Evolutionary conservation across 2,329 filamentous ascomycete genomes (phyloP).

Genomic region (Aspergillus eucalypticola): DNA sequence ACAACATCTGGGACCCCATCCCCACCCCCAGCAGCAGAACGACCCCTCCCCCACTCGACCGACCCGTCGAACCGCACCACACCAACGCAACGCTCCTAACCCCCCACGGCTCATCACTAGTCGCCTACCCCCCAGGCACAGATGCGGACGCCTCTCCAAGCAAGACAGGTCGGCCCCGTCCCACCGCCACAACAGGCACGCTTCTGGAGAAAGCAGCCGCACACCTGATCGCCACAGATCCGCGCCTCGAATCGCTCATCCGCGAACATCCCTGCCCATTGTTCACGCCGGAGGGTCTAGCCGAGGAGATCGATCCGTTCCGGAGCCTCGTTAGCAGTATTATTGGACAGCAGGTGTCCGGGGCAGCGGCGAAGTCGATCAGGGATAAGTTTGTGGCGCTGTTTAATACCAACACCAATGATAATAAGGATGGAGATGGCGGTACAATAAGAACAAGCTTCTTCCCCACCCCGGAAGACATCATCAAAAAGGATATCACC

Average conservation of each 20-base stretch:
- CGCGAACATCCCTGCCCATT: constrained; percentile 73
- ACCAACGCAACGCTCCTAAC: constrained; percentile 53
- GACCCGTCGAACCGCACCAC: constrained; percentile 49
- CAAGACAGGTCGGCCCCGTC: constrained; percentile 41
- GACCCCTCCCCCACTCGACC: constrained; percentile 45
- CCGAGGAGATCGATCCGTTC: constrained; percentile 86
- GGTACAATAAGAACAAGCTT: constrained; percentile 3
- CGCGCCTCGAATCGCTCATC: constrained; percentile 70
- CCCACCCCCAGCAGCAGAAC: constrained; percentile 40
- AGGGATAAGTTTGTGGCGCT: constrained; percentile 78
- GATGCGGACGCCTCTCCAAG: constrained; percentile 41
- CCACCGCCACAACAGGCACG: constrained; percentile 65
- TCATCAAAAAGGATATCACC: constrained; percentile 64
- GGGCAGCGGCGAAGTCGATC: constrained; percentile 86
- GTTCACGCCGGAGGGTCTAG: constrained; percentile 79
- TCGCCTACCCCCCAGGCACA: constrained; percentile 49
- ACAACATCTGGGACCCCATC: constrained; percentile 23
- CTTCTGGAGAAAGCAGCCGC: constrained; percentile 73
- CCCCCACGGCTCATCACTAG: constrained; percentile 46
- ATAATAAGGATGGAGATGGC: constrained; percentile 17
- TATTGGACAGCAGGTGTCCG: constrained; percentile 94
- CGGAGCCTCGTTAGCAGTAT: constrained; percentile 80
- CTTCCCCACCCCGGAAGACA: constrained; percentile 77
- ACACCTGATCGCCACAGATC: constrained; percentile 72
- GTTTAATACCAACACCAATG: constrained; percentile 54